Evolutionary conservation across 1,284 basidiomycete species (phyloP).

Genomic region (Peniophora sp.): DNA sequence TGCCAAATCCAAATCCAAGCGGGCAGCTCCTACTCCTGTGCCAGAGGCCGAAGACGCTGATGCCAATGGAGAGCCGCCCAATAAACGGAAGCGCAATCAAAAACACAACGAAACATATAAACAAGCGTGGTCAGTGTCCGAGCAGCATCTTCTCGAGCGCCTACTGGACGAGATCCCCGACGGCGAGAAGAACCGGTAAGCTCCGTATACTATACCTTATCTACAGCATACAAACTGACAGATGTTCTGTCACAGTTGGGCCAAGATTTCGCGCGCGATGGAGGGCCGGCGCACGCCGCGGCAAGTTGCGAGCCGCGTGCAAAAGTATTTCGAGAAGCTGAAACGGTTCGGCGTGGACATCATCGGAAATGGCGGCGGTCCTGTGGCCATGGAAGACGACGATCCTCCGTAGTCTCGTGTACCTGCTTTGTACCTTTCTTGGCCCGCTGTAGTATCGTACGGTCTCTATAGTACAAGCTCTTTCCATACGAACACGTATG

Average conservation of each 20-base stretch:
- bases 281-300: slow-evolving; percentile 62
- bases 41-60: not conserved
- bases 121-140: slow-evolving; percentile 63
- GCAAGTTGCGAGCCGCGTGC: slow-evolving; percentile 79
- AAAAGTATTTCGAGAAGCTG: slow-evolving; percentile 79
- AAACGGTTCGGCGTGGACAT: slow-evolving; percentile 56
- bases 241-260: slow-evolving; percentile 42
- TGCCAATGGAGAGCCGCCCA: not conserved
- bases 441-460: too few relatives aligned
- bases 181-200: slow-evolving; percentile 65
- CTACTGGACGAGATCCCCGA: slow-evolving; percentile 67
- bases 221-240: not conserved
- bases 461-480: too few relatives aligned
- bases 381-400: not conserved
- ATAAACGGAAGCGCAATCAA: slow-evolving; percentile 10
- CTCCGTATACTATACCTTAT: slow-evolving; percentile 3
- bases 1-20: slow-evolving; percentile 2
- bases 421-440: not conserved
- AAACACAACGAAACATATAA: slow-evolving; percentile 63
- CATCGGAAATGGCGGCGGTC: slow-evolving; percentile 12
- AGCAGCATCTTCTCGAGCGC: slow-evolving; percentile 67
- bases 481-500: too few relatives aligned
- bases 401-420: not conserved
- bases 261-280: slow-evolving; percentile 75
- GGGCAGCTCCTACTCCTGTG: not conserved